Evolutionary conservation across 2,329 filamentous ascomycete species (phyloP), one percentile per base, ranked within the genome.

Genomic region (Mycocentrospora acerina): DNA sequence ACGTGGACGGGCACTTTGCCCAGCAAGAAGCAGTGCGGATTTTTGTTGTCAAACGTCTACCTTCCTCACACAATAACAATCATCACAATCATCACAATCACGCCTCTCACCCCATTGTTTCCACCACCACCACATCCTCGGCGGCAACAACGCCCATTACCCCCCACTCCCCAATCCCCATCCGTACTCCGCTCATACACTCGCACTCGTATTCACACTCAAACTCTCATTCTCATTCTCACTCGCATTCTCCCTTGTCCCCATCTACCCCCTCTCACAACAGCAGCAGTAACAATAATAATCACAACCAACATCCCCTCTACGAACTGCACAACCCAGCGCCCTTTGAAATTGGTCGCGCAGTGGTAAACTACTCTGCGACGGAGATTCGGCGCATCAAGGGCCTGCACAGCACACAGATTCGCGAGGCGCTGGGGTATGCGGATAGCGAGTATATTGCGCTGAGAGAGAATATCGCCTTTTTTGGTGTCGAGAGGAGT

Each of bases 361-460:
- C 89, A 4, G 72, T 98, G 32, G 90, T 95, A 41, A 96, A 97
- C 68, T 98, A 97, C 64, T 86, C 87, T n/a, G 83, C 87, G 2
- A 74, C 77, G 1, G 91, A 98, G 69, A 90, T 98, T 45, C 72
- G 75, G 40, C 75, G 86, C 34, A 95, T 98, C 62, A 89, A 86
- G 71, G 93, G 93, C 1, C 75, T 86, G 50, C 82, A 86, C 63
- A 95, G 90, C 61, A 80, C 77, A 5, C 86, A 95, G 62, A 96
- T 98, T 48, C 76, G 83, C 32, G 76, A 78, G 8, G 72, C 93
- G 29, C 71, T 98, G 22, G 93, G 91, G 3, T 98, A 96, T 69
- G 88, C 89, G 14, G 90, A 96, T 64, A 94, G 86, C 59, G 90
- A 97, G 69, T 96, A 97, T 69, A 86, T 97, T 27, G 90, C 90